Base-by-base conservation (phyloP, 352 stramenopile genomes). In the Pythium rishiriense region DNA sequence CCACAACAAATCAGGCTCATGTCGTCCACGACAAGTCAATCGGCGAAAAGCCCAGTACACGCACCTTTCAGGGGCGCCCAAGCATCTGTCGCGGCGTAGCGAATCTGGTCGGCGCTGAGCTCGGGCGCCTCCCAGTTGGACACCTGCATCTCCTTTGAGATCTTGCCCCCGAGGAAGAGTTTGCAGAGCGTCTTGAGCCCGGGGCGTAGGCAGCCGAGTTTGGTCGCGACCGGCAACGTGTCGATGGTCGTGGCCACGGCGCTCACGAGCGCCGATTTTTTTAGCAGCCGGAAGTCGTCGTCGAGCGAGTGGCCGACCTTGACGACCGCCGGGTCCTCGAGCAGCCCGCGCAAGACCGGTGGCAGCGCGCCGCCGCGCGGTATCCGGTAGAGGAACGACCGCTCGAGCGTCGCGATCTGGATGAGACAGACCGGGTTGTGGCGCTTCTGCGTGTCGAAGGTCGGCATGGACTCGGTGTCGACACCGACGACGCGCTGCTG, bases 81-180 rank as follows among this genome's bases (percentile, higher is more conserved):
- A 0, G 86, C 86, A 52, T 94, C 86, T 9, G 86, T 93, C 10
- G 86, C 86, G 3, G 84, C 86, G 66, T 95, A 95, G 28, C 60
- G 75, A 57, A 95, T 88, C 68, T 95, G 86, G 29, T 83, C 78
- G 11, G 68, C 54, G 37, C 74, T 91, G n/a, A 95, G 78, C 9
- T 70, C 58, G 7, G 75, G 55, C 19, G 81, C 77, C 61, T 93
- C 86, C 86, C 84, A 95, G 66, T 95, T 82, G 19, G 86, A 95
- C 21, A 93, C 81, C 61, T 95, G 86, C 86, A 95, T 93, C 46
- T 88, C 76, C 63, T 95, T 95, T 33, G 83, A 85, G 55, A 95
- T 85, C 28, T 62, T 79, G 12, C 76, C 69, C 15, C 69, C 71
- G 25, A 92, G 70, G 69, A 93, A 93, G n/a, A 95, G 55, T 42